Conservation (phyloP, 2,329 filamentous ascomycete species). For the Sporothrix humicola region DNA sequence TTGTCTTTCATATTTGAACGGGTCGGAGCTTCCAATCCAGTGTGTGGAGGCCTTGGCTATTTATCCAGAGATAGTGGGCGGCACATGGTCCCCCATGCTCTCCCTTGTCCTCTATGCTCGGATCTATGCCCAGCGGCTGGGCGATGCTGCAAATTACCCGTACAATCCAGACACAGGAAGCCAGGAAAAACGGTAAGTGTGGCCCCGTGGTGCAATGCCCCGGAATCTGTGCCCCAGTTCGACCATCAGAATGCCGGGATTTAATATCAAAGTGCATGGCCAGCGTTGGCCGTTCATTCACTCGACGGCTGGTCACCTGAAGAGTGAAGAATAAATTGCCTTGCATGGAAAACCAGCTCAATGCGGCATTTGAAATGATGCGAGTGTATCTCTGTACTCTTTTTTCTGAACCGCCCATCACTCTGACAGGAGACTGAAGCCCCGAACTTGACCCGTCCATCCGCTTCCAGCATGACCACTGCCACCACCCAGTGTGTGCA, state of each 20-base stretch:
- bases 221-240: slow-evolving; percentile 9
- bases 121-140: background rate
- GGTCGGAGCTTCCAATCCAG: background rate
- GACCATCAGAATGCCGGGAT: background rate
- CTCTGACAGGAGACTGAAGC: background rate
- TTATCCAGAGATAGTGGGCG: slow-evolving; percentile 19
- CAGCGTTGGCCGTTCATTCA: background rate
- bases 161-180: background rate
- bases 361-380: slow-evolving; percentile 12
- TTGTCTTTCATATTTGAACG: too few relatives aligned
- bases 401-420: too few relatives aligned
- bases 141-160: slow-evolving; percentile 2
- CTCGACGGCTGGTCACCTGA: background rate
- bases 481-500: slow-evolving; percentile 47
- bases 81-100: background rate
- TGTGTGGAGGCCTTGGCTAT: background rate
- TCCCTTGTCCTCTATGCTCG: background rate
- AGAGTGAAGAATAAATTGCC: background rate
- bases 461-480: slow-evolving; percentile 39
- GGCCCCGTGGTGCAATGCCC: background rate
- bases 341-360: slow-evolving; percentile 1
- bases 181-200: background rate
- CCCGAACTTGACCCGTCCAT: slow-evolving; percentile 42
- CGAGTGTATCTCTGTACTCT: background rate
- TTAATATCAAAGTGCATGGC: slow-evolving; percentile 2